phyloP scores from a whole-genome alignment of 2,329 filamentous ascomycete genomes.

The Colletotrichum karsti region DNA sequence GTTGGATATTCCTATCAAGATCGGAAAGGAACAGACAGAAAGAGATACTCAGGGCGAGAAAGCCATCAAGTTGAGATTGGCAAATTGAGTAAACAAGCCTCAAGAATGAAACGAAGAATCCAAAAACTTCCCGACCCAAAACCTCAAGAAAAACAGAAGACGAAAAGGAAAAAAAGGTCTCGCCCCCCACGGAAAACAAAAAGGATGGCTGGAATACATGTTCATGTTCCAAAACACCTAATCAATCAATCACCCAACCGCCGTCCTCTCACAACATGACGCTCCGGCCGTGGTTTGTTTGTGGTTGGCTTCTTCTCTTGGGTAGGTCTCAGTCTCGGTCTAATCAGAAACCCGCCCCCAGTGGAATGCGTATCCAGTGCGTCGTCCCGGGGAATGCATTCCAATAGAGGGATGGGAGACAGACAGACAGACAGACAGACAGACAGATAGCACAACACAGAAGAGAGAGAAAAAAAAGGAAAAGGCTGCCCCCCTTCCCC shows the following conservation, averaged over 20 bases:
- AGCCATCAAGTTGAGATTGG: not conserved
- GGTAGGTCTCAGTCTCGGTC: constrained; percentile 6
- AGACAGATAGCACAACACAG: too few relatives aligned
- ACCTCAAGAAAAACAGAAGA: not conserved
- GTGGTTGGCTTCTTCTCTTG: too few relatives aligned
- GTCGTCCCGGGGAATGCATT: constrained; percentile 21
- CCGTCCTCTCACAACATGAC: too few relatives aligned
- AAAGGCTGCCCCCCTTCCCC: not conserved
- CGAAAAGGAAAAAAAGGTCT: not conserved
- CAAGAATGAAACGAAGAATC: not conserved
- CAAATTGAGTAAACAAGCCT: not conserved
- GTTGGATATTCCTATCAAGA: not conserved
- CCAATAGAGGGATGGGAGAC: constrained; percentile 22
- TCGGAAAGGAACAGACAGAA: not conserved
- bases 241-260: too few relatives aligned
- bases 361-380: constrained; percentile 18
- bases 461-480: not conserved
- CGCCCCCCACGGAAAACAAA: not conserved
- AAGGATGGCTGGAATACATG: not conserved
- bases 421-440: too few relatives aligned
- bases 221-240: too few relatives aligned
- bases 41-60: too few relatives aligned
- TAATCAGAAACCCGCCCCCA: constrained; percentile 20
- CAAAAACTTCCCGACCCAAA: not conserved
- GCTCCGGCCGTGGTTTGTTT: not conserved